Base-by-base conservation (phyloP, 805 yeast genomes). In the Myxozyma kluyveri region DNA sequence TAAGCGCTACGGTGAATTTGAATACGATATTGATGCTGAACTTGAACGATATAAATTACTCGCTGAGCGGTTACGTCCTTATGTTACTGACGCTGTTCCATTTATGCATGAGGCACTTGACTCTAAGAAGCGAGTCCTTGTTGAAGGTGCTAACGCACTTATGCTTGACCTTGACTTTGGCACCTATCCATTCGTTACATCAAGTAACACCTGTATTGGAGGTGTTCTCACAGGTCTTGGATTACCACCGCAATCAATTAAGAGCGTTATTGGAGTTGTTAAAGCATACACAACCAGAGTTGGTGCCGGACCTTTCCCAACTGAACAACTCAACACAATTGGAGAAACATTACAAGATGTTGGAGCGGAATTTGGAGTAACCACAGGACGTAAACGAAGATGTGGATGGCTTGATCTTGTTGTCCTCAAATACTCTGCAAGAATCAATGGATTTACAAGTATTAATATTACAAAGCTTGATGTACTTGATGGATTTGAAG, bases 341-440 rank as follows among this genome's bases (percentile, higher is more conserved):
- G 99, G 99, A 66, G 95, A 86, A 65, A 80, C 81, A 61, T 77
- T 93, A 67, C 99, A 93, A 71, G 72, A 77, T 40, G 87, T 93
- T 58, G 99, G 99, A 65, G 96, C 90, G 52, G 99, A 93, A 73
- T 87, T 69, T 65, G 99, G 99, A 72, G 99, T 93, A 63, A 93
- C 99, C 59, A 93, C 99, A 33, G 99, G 99, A 62, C 84, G 99
- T 75, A 89, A 90, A 79, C 86, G 99, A 77, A 84, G 99, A 74
- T 93, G 99, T 72, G 99, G 99, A 52, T 93, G 99, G 99, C 82
- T 93, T 67, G 99, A 93, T 72, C 76, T 93, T 64, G 98, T 93
- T 22, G 96, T 93, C 24, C 75, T 93, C 71, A 87, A 86, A 70
- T 91, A 93, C 74, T 88, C 97, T 35, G 82, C 89, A 52, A 72